phyloP scores from a whole-genome alignment of 78 protist genomes.

The Dictyostelium firmibasis region DNA sequence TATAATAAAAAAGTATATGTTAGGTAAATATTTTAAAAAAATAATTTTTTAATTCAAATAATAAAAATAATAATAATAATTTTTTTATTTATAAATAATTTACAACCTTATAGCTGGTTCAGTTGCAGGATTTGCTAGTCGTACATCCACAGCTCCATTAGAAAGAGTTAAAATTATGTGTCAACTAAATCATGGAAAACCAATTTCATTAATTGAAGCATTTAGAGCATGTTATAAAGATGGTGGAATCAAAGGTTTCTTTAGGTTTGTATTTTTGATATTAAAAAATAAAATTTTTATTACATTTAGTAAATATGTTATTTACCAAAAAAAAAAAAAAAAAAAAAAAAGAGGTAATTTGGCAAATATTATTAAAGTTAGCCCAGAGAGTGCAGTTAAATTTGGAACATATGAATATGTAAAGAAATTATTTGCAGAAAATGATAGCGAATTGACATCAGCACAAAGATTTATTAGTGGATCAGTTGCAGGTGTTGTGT shows the following conservation, averaged over 20 bases:
- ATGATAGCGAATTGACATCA: constrained; percentile 43
- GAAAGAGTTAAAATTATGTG: constrained; percentile 59
- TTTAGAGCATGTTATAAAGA: constrained; percentile 33
- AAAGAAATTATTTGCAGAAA: constrained; percentile 65
- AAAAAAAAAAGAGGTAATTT: constrained; percentile 33
- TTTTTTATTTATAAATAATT: too few species aligned
- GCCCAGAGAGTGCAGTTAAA: constrained; percentile 79
- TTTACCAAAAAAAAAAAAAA: too few species aligned
- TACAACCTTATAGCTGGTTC: constrained; percentile 45
- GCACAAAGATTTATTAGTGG: constrained; percentile 69
- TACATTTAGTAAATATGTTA: too few species aligned
- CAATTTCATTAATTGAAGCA: constrained; percentile 14
- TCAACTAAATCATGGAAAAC: constrained; percentile 39
- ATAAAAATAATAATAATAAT: too few species aligned
- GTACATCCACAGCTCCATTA: constrained; percentile 68
- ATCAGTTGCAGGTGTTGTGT: constrained; percentile 56
- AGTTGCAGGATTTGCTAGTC: constrained; percentile 29
- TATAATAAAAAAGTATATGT: neutral
- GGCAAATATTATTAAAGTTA: constrained; percentile 67
- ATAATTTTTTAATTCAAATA: constrained; percentile 9
- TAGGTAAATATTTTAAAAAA: neutral
- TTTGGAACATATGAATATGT: constrained; percentile 68
- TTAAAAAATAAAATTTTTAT: too few species aligned
- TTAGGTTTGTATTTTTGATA: neutral
- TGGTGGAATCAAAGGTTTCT: constrained; percentile 67